Evolutionary conservation across 495 filamentous ascomycete species (phyloP), one percentile per base, ranked within the genome.

Genomic region (Podospora pseudopauciseta): DNA sequence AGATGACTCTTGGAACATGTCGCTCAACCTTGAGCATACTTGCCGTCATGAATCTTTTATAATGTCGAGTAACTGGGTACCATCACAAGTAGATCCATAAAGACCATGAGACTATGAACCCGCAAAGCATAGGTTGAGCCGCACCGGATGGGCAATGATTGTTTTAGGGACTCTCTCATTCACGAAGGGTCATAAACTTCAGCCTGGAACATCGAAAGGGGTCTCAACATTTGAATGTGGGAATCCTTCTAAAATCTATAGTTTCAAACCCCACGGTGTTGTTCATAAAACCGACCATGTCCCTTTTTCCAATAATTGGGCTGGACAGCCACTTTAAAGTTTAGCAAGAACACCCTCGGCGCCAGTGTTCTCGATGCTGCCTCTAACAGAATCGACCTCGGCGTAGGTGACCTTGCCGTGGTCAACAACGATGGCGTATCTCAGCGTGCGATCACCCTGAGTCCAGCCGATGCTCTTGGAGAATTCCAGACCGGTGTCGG

Each of bases 351-450:
- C 86, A 49, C 87, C 86, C 69, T 94, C 91, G 65, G 90, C 92
- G 58, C 90, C 87, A 13, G 90, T 91, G 59, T 90, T 88, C 65
- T 85, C 87, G 66, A 84, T 89, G 64, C 89, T 86, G 77, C 92
- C 87, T 74, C 87, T 86, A 6, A 82, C 84, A 65, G 85, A 84
- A 81, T 94, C 91, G 77, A 89, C 88, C 80, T 92, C 92, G 62
- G 94, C 92, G 80, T 97, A 97, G 73, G 80, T 84, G 73, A 98
- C 85, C 83, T 91, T 96, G 74, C 94, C 93, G 81, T 96, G 86
- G 80, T 97, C 93, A 72, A 98, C 83, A 68, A 96, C 78, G 79
- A 97, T 85, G 70, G 91, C 94, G 78, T 92, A 98, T 63, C 94
- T 85, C 67, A 86, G 86, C 60, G 92, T 93, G 61, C 92, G 86